phyloP scores from a whole-genome alignment of 371 early-diverging fungal species.

The Mucor ambiguus region DNA sequence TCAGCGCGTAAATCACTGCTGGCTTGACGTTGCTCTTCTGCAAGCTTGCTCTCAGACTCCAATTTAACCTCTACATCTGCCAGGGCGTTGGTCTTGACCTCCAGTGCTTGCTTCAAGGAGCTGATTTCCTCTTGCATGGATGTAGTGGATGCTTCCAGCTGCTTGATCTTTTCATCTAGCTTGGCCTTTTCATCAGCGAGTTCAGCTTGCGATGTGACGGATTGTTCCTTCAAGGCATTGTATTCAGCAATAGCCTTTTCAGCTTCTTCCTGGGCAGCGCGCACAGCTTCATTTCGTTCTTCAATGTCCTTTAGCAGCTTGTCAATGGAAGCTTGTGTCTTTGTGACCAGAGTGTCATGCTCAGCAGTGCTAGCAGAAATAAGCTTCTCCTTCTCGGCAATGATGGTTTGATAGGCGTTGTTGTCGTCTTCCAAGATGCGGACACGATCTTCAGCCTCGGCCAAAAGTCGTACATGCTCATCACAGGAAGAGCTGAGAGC shows the following conservation, averaged over 20 bases:
- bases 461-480: constrained; percentile 12
- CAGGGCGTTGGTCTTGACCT: constrained; percentile 32
- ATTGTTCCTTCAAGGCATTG: constrained; percentile 27
- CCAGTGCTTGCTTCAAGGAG: background rate
- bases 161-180: constrained; percentile 18
- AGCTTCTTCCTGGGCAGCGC: constrained; percentile 10
- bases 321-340: constrained; percentile 10
- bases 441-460: constrained; percentile 20
- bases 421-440: constrained; percentile 16
- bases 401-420: constrained; percentile 2
- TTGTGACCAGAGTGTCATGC: background rate
- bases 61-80: constrained; percentile 27
- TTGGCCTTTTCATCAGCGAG: constrained; percentile 18
- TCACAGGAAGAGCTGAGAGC: constrained; percentile 2
- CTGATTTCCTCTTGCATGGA: constrained; percentile 14
- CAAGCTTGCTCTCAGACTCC: background rate
- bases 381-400: constrained; percentile 3
- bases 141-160: background rate
- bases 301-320: constrained; percentile 13
- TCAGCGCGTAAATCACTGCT: constrained; percentile 10
- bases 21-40: constrained; percentile 14
- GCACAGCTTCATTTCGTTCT: constrained; percentile 1
- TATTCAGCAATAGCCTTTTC: constrained; percentile 15
- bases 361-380: constrained; percentile 1
- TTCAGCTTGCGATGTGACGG: constrained; percentile 21